A percentile compares a stretch with the other conserved stretches of the same genome.
phyloP scores from a whole-genome alignment of 805 yeast species.

The Metschnikowia bowlesiae region DNA sequence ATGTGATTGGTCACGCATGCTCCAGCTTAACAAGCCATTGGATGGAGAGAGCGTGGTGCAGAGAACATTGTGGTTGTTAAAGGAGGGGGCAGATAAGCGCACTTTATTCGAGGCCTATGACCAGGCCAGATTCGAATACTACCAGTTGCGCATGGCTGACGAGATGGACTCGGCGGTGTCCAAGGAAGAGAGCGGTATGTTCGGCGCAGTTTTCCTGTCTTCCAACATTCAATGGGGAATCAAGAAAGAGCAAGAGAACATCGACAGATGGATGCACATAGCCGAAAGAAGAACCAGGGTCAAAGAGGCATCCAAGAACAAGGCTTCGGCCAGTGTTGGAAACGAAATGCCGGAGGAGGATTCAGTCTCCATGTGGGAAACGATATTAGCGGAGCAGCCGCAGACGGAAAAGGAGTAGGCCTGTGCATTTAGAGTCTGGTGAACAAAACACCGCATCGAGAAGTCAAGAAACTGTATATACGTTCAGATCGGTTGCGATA shows the following conservation, averaged over 20 bases:
- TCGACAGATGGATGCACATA: conserved; percentile 68
- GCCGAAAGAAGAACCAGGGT: conserved; percentile 63
- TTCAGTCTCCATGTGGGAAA: conserved; percentile 22
- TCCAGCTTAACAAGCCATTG: conserved; percentile 66
- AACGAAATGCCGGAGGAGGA: conserved; percentile 16
- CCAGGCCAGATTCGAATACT: conserved; percentile 82
- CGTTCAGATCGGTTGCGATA: no score
- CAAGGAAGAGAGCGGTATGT: conserved; percentile 80
- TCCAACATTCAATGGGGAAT: conserved; percentile 65
- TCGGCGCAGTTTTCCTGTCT: conserved; percentile 68
- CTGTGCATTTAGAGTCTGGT: conserved; percentile 5
- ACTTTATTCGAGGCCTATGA: conserved; percentile 68
- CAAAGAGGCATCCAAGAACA: conserved; percentile 41
- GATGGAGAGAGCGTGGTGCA: conserved; percentile 73
- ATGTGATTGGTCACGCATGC: conserved; percentile 75
- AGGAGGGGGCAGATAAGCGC: conserved; percentile 15
- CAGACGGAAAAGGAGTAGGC: conserved; percentile 5
- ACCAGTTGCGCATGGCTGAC: conserved; percentile 76
- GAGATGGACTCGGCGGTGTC: conserved; percentile 71
- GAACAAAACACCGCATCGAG: neutral
- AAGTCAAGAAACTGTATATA: neutral
- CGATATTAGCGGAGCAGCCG: conserved; percentile 17
- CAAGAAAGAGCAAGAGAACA: conserved; percentile 61
- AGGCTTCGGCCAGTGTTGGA: conserved; percentile 17
- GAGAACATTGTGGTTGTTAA: conserved; percentile 38